Conservation (phyloP, 2,329 filamentous ascomycete genomes). For the Gliomastix tumulicola region DNA sequence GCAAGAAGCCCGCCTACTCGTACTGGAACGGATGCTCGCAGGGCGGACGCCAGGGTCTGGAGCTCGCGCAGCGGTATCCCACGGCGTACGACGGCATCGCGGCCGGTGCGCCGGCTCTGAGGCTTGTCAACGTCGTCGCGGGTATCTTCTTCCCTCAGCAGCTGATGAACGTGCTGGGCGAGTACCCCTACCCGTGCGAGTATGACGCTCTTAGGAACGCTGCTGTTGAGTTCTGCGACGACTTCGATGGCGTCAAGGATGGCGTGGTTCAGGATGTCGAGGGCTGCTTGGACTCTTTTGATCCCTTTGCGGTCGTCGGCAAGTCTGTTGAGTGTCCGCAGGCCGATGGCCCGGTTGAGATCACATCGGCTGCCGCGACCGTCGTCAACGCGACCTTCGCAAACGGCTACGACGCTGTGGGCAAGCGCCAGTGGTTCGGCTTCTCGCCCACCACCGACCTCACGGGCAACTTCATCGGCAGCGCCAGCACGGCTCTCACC, state of each 20-base stretch:
- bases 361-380: constrained; percentile 6
- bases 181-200: constrained; percentile 5
- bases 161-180: constrained; percentile 28
- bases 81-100: constrained; percentile 47
- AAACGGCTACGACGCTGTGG: constrained; percentile 2
- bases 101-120: constrained; percentile 35
- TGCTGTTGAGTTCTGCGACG: constrained; percentile 2
- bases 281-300: constrained; percentile 19
- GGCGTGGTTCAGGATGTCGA: neutral
- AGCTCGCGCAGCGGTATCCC: constrained; percentile 42
- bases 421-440: constrained; percentile 3
- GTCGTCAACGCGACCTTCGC: constrained; percentile 11
- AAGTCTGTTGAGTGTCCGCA: constrained; percentile 10
- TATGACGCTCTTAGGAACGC: constrained; percentile 1
- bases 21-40: constrained; percentile 47
- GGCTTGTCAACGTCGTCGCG: constrained; percentile 23
- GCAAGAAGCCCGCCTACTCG: constrained; percentile 25
- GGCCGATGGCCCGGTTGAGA: neutral
- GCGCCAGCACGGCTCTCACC: neutral
- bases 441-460: constrained; percentile 7
- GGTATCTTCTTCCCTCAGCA: constrained; percentile 2
- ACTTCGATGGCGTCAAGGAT: constrained; percentile 2
- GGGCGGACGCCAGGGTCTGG: constrained; percentile 47
- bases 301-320: constrained; percentile 17
- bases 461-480: neutral